Percentiles rank a stretch among this genome's conserved stretches.
Conservation (phyloP, 1,139 yeast species). For the Sugiyamaella neomexicana region DNA sequence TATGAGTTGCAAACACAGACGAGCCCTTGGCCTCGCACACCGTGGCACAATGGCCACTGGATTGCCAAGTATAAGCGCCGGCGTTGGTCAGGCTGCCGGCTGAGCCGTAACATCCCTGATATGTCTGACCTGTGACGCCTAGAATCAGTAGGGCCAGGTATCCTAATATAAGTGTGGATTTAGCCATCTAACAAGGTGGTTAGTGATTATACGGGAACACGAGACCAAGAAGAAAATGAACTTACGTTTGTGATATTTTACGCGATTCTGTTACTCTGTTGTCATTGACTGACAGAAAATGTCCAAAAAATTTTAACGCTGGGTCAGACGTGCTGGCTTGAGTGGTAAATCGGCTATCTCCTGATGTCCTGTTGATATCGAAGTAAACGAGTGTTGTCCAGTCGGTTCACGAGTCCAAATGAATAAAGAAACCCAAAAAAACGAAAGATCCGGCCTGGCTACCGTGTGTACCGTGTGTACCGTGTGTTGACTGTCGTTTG, state of each 20-base stretch:
- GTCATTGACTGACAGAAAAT: no score
- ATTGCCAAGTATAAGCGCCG: constrained; percentile 26
- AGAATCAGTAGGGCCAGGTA: constrained; percentile 19
- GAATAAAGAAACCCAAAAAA: no score
- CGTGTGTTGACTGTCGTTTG: no score
- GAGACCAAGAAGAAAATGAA: no score
- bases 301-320: neutral
- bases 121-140: constrained; percentile 17
- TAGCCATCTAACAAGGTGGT: neutral
- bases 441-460: no score
- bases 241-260: neutral
- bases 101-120: constrained; percentile 32
- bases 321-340: neutral
- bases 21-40: constrained; percentile 21
- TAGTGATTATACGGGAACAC: no score
- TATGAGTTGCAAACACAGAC: constrained; percentile 58
- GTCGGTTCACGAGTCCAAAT: no score
- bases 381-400: no score
- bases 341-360: no score
- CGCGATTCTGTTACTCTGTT: neutral
- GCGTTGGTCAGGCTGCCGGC: constrained; percentile 24
- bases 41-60: constrained; percentile 22
- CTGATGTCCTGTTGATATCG: no score
- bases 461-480: no score
- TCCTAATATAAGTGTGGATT: constrained; percentile 13